A percentile compares a stretch with the other conserved stretches of the same genome.
Evolutionary conservation across 257 asterid genomes (phyloP).

Genomic region (Agastache rugosa): DNA sequence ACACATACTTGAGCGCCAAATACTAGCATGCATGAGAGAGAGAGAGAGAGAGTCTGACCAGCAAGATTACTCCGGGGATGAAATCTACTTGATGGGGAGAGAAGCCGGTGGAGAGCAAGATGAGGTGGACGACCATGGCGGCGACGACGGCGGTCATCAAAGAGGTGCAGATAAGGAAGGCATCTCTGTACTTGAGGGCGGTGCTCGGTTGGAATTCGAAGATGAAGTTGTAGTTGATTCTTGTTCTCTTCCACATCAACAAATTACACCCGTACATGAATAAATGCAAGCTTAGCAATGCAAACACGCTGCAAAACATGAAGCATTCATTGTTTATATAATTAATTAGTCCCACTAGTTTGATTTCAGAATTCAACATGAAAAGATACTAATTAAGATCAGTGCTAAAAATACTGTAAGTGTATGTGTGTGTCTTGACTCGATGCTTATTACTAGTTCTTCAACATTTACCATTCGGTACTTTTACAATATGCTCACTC

Average conservation of each 20-base stretch:
- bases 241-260: constrained; percentile 81
- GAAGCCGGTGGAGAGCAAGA: constrained; percentile 65
- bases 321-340: not conserved
- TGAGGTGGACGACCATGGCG: constrained; percentile 74
- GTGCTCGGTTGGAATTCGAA: constrained; percentile 75
- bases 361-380: too few species aligned
- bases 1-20: too few species aligned
- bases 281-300: constrained; percentile 87
- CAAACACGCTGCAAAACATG: constrained; percentile 79
- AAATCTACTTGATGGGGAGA: constrained; percentile 57
- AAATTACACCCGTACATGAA: constrained; percentile 94
- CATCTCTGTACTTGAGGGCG: constrained; percentile 84
- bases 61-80: constrained; percentile 78
- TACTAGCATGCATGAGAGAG: not conserved
- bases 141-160: constrained; percentile 88
- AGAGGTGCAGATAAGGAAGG: constrained; percentile 82
- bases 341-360: too few species aligned
- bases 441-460: too few species aligned
- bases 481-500: too few species aligned
- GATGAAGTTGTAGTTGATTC: constrained; percentile 87
- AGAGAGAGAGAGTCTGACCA: constrained; percentile 45
- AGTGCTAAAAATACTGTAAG: too few species aligned
- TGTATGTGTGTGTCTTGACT: too few species aligned
- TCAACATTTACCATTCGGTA: too few species aligned
- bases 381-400: too few species aligned